Evolutionary conservation across 768 basidiomycete genomes (phyloP), one percentile per base, ranked within the genome.

Genomic region (Kwoniella bestiolae): DNA sequence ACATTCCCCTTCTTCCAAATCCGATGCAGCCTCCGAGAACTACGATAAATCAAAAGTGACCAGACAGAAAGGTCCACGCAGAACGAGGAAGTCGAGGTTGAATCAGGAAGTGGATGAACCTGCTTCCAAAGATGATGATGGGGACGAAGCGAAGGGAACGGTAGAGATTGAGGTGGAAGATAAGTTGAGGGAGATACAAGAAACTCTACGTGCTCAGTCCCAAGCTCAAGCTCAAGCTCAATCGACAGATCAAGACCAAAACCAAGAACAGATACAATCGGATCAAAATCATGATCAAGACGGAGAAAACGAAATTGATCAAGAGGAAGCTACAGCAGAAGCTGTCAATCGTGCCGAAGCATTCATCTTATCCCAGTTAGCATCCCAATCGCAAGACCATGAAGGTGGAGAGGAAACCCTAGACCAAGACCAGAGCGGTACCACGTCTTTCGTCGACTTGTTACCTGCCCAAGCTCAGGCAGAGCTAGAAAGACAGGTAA

Each of bases 401-500:
- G 32, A 59, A 1, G 52, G 32, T 49, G 35, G 50, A 25, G 28
- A 44, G 26, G 31, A 41, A 34, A 11, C 18, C 4, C 21, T 23
- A 4, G 21, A 58, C 18, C 51, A 52, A 5, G 32, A 34, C 6
- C 31, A 44, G 7, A 55, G 58, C 47, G 23, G 6, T 9, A 59
- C 69, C 9, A 63, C 65, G 23, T 53, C 51, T 3, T 70, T 70
- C 38, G 66, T 60, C 5, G 69, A 66, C 29, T 67, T 70, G 29
- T 35, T 70, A 31, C 69, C 69, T 45, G 63, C 65, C 11, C 59
- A 60, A 53, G 68, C 65, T n/a, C 59, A 60, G 51, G 68, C 59
- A 35, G 61, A 60, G 25, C 44, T 68, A 23, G 59, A 60, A 32
- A 38, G 65, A n/a, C 65, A 66, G 11, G 59, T 50, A 2, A 49